A percentile compares a stretch with the other conserved stretches of the same genome.
phyloP scores from a whole-genome alignment of 139 green algal genomes.

The Asterochloris sp. region DNA sequence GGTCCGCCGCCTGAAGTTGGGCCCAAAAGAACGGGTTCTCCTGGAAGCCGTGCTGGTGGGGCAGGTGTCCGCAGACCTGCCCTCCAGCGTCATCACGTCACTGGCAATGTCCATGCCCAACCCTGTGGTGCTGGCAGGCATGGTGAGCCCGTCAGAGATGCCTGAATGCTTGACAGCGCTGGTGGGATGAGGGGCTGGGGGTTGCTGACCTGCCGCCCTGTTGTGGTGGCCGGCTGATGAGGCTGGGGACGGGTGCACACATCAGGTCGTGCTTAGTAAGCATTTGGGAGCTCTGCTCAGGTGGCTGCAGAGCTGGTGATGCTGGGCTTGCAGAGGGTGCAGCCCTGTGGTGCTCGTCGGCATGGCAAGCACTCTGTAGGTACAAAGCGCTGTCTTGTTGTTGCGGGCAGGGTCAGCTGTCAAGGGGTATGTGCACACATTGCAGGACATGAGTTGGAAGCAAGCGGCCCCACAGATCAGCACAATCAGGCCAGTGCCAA shows the following conservation, averaged over 20 bases:
- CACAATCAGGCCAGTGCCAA: no score
- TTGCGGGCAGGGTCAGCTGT: no score
- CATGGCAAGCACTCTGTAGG: no score
- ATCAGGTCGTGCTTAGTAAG: not conserved
- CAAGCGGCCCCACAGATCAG: no score
- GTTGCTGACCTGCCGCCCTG: not conserved
- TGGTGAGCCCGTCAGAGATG: slow-evolving; percentile 4
- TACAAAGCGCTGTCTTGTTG: no score
- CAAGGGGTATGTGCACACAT: no score
- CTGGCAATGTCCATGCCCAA: not conserved
- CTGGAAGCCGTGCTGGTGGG: slow-evolving; percentile 14
- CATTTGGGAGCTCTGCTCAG: not conserved
- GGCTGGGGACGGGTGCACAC: not conserved
- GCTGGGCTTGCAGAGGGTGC: no score
- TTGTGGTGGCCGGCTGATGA: not conserved
- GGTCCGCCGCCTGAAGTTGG: not conserved
- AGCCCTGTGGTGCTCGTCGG: no score
- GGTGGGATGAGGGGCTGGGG: not conserved
- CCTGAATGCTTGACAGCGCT: not conserved
- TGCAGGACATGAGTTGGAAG: no score
- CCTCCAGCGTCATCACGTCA: not conserved
- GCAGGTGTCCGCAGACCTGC: slow-evolving; percentile 3
- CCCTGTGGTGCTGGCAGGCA: slow-evolving; percentile 3
- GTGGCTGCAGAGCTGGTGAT: no score
- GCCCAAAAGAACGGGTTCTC: slow-evolving; percentile 2